Evolutionary conservation across 257 asterid species (phyloP).

Genomic region (Capsicum rhomboideum): DNA sequence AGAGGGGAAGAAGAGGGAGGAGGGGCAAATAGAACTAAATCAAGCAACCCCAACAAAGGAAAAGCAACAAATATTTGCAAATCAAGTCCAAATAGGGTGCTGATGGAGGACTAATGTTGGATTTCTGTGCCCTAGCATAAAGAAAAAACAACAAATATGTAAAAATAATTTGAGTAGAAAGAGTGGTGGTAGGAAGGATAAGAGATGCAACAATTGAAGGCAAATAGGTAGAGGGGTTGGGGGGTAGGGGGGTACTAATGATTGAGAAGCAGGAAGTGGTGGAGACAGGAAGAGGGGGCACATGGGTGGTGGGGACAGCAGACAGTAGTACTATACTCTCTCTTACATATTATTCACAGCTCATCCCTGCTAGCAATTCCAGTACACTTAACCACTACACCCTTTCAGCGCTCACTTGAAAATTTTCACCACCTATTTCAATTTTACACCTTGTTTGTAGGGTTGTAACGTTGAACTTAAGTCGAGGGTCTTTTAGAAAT

Average conservation of each 20-base stretch:
- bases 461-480: no score
- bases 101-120: no score
- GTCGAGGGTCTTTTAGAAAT: no score
- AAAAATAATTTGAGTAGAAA: no score
- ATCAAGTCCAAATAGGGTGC: no score
- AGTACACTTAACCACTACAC: neutral
- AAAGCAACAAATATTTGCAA: no score
- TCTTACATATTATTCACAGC: conserved; percentile 18
- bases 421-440: neutral
- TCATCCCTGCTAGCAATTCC: conserved; percentile 1
- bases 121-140: no score
- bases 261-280: conserved; percentile 93
- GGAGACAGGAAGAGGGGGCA: conserved; percentile 90
- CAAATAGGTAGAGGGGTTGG: neutral
- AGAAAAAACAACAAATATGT: no score
- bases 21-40: no score
- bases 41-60: no score
- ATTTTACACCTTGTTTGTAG: neutral
- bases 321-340: conserved; percentile 5
- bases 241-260: conserved; percentile 27
- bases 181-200: neutral
- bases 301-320: conserved; percentile 88
- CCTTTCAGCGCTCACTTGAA: neutral
- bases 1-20: no score
- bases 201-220: neutral